Base-by-base conservation (phyloP, 139 green algal genomes). In the Micromonas pusilla region DNA sequence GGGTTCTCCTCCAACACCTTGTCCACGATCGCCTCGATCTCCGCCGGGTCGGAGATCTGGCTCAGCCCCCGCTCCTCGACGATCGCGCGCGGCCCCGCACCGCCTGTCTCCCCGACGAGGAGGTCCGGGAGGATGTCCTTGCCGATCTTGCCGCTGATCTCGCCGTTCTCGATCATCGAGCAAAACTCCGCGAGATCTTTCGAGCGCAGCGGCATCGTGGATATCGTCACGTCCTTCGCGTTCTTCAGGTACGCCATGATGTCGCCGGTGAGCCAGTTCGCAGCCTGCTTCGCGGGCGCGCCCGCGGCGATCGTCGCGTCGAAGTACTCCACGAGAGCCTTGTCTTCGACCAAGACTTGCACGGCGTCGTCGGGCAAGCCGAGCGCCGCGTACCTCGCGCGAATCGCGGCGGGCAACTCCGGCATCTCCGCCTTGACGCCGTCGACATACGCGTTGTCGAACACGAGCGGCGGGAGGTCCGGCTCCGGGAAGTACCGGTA, bases 401-500 rank as follows among this genome's bases (percentile, higher is more conserved):
- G 87, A 79, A 86, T 86, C 39, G 83, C 81, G 13, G 78, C 60
- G 21, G 94, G 94, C 36, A 97, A 83, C 86, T 98, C 91, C 16
- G 88, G 87, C 87, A 97, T 92, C 20, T 66, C 67, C 0, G 65
- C 79, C 83, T 89, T 84, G 26, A 81, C 54, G 1, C 70, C 13
- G 28, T 81, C 64, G 6, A 84, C 34, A 33, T 75, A 83, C 31
- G 36, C 65, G 0, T 80, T 65, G 9, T 36, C 31, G 25, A 84
- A 53, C 9, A 78, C 31, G 52, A 98, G 68, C 13, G 89, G 86
- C 5, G 88, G 92, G 45, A 98, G 85, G 80, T 98, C 94, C 0
- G 94, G 94, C 87, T 98, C 94, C 3, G 94, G 93, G 83, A 98
- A 98, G 86, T 98, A 98, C 34, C 94, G 83, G 88, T 98, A 98